Base-by-base conservation (phyloP, 495 filamentous ascomycete genomes). In the Copromyces sp. region DNA sequence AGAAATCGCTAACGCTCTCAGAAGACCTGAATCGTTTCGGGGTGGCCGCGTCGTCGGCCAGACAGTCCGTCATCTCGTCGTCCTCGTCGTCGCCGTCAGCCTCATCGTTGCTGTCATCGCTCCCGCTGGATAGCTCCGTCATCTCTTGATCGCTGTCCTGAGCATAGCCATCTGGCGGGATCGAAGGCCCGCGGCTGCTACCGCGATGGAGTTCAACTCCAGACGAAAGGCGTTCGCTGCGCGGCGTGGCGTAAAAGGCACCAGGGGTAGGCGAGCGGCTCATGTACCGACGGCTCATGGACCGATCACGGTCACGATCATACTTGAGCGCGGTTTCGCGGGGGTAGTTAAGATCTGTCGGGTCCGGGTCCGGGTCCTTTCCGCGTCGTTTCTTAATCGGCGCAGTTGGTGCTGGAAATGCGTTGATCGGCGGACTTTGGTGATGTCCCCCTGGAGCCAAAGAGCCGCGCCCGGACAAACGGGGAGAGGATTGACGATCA, bases 211-310 rank as follows among this genome's bases (percentile, higher is more conserved):
- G 77, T 2, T 69, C 73, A 37, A 39, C 32, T 40, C 79, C 74
- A 3, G 73, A 74, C 1, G 78, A 35, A 14, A 75, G 77, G 12
- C 86, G 53, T 61, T 61, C 86, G 74, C 86, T 89, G 72, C 86
- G 78, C 9, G 88, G 88, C 8, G 88, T 90, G 2, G 85, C 85
- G 68, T 85, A 86, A 65, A 82, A 87, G 68, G 76, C 74, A n/a
- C n/a, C n/a, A 8, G 79, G 72, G 2, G 80, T 78, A 4, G 79
- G 78, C 37, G 78, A 78, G 20, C 79, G 79, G 69, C 79, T 77
- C 74, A 80, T 78, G 37, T 81, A 82, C 9, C 45, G 45, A 53
- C 79, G 78, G 74, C 81, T 86, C 78, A 40, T 40, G 35, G 35
- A 37, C 9, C 45, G 45, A 24, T 53, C n/a, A 20, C 17, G n/a